A percentile compares a stretch with the other conserved stretches of the same genome.
These are phyloP conservation scores for Globisporangium okanoganense DNA, from an alignment of 352 stramenopile genomes.

Conservation along the genomic window DNA sequence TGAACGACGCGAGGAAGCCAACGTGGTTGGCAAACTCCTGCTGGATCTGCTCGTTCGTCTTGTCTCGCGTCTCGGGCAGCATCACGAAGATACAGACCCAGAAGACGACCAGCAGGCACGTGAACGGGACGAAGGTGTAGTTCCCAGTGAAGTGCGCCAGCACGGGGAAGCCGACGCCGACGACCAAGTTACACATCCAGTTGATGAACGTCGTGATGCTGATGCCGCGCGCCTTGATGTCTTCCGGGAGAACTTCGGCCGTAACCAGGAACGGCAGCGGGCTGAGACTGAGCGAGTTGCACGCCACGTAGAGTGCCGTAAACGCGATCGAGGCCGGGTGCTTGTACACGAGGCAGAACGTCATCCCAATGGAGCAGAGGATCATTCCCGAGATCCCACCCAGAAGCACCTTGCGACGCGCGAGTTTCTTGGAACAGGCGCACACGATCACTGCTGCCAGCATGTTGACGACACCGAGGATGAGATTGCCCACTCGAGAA, in stretches of 20 bases:
- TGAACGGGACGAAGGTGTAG: slow-evolving; percentile 40
- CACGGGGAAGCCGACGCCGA: slow-evolving; percentile 30
- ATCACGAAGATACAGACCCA: slow-evolving; percentile 34
- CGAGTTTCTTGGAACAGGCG: slow-evolving; percentile 29
- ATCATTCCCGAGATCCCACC: slow-evolving; percentile 31
- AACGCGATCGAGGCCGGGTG: slow-evolving; percentile 21
- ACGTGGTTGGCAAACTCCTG: slow-evolving; percentile 25
- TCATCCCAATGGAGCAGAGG: slow-evolving; percentile 30
- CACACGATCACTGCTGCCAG: slow-evolving; percentile 23
- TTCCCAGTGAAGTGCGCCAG: slow-evolving; percentile 25
- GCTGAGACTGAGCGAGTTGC: slow-evolving; percentile 37
- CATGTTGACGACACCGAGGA: slow-evolving; percentile 26
- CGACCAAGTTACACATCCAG: slow-evolving; percentile 33
- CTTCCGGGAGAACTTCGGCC: slow-evolving; percentile 35
- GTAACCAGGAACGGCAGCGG: slow-evolving; percentile 35
- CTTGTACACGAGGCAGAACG: slow-evolving; percentile 27
- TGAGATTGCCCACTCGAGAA: slow-evolving; percentile 28
- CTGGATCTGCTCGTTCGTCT: slow-evolving; percentile 41
- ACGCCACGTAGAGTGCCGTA: slow-evolving; percentile 29
- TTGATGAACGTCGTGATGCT: slow-evolving; percentile 37
- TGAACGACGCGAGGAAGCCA: slow-evolving; percentile 26
- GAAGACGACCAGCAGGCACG: slow-evolving; percentile 25
- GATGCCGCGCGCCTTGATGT: slow-evolving; percentile 32
- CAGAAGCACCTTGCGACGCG: slow-evolving; percentile 23
- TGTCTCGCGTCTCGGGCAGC: slow-evolving; percentile 33